phyloP scores from a whole-genome alignment of 1,284 basidiomycete species.

The Mycosarcoma mackinlayi region DNA sequence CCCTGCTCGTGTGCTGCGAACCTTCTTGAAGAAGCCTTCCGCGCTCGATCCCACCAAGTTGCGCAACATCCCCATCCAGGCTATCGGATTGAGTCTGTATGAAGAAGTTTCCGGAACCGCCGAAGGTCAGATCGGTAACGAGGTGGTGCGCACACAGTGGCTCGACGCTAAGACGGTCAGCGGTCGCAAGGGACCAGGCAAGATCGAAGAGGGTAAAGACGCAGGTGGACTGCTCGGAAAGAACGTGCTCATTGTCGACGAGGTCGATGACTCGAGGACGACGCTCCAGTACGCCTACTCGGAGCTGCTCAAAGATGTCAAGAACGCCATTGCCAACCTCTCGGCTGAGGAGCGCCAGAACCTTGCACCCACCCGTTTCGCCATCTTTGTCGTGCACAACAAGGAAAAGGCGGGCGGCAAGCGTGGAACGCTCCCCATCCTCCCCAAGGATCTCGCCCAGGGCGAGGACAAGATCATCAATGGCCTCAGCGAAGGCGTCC shows the following conservation, averaged over 20 bases:
- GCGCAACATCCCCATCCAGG: slow-evolving; percentile 68
- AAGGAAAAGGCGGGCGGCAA: slow-evolving; percentile 61
- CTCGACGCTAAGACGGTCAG: slow-evolving; percentile 59
- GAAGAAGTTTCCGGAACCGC: slow-evolving; percentile 63
- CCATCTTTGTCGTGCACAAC: slow-evolving; percentile 68
- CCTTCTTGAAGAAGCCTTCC: slow-evolving; percentile 64
- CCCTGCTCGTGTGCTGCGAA: slow-evolving; percentile 66
- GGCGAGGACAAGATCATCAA: slow-evolving; percentile 53
- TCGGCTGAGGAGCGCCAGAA: slow-evolving; percentile 51
- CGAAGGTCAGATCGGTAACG: slow-evolving; percentile 62
- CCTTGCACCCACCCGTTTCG: slow-evolving; percentile 65
- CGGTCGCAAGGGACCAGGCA: slow-evolving; percentile 39
- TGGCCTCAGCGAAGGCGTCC: slow-evolving; percentile 61
- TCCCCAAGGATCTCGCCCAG: slow-evolving; percentile 46
- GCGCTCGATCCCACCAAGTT: slow-evolving; percentile 55
- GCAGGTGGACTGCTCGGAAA: slow-evolving; percentile 67
- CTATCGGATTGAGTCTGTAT: slow-evolving; percentile 67
- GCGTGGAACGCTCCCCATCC: slow-evolving; percentile 63
- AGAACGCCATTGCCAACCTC: slow-evolving; percentile 54
- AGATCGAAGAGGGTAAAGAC: slow-evolving; percentile 56
- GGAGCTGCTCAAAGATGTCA: slow-evolving; percentile 66
- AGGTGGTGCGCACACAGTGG: slow-evolving; percentile 68
- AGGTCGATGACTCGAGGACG: slow-evolving; percentile 67
- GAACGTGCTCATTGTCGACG: slow-evolving; percentile 67
- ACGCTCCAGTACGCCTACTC: slow-evolving; percentile 68